Evolutionary conservation across 345 rosid genomes (phyloP).

Genomic region (Hibiscus mutabilis): DNA sequence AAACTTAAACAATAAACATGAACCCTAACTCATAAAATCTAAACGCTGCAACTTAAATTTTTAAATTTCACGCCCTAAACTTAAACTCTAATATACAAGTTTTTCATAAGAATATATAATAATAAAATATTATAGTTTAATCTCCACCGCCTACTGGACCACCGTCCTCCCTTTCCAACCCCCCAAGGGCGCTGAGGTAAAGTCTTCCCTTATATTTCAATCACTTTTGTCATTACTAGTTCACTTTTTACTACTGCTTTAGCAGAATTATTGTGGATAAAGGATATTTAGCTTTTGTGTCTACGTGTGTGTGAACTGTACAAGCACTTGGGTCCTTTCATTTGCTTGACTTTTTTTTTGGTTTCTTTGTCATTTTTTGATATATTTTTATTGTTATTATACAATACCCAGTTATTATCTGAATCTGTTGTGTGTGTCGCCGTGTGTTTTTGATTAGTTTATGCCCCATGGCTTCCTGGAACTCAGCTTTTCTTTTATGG

Average conservation of each 20-base stretch:
- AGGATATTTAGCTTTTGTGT: neutral
- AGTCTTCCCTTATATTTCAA: neutral
- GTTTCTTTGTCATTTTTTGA: neutral
- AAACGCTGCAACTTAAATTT: too few species aligned
- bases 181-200: neutral
- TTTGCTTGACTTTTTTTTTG: neutral
- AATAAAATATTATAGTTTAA: too few species aligned
- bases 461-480: constrained; percentile 30
- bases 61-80: too few species aligned
- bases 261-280: neutral
- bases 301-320: neutral
- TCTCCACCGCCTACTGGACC: neutral
- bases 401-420: neutral
- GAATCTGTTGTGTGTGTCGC: neutral
- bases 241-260: neutral
- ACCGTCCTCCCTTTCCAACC: neutral
- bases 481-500: constrained; percentile 20
- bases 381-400: neutral
- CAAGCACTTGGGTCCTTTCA: neutral
- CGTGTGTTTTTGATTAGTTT: neutral
- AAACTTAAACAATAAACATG: too few species aligned
- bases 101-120: too few species aligned
- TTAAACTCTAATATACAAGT: too few species aligned
- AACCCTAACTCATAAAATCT: too few species aligned
- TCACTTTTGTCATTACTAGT: neutral